phyloP scores from a whole-genome alignment of 495 filamentous ascomycete genomes.

The Trichoderma reesei region DNA sequence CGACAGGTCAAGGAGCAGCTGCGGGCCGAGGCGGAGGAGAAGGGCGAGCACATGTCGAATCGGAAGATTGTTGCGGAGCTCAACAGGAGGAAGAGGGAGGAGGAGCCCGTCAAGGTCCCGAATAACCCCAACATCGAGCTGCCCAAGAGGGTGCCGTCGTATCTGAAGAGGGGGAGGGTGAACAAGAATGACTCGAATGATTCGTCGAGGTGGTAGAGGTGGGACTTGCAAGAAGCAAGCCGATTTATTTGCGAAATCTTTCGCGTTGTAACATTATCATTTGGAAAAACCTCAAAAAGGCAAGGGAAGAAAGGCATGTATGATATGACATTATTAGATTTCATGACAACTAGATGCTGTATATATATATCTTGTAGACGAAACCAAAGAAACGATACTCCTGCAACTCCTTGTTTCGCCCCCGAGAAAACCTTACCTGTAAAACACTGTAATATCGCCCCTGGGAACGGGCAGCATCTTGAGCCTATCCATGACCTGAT shows the following conservation, averaged over 20 bases:
- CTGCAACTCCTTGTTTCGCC: background rate
- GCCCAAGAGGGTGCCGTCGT: conserved; percentile 1
- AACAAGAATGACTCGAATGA: background rate
- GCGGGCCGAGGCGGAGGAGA: conserved; percentile 9
- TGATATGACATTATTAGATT: conserved; percentile 1
- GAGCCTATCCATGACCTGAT: conserved; percentile 43
- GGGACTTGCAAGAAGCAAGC: background rate
- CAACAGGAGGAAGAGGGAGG: conserved; percentile 11
- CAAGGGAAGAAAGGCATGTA: background rate
- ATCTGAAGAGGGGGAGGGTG: background rate
- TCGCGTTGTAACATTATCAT: background rate
- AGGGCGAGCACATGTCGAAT: conserved; percentile 12
- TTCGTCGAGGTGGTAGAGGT: too few relatives aligned
- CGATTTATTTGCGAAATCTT: background rate
- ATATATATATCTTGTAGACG: background rate
- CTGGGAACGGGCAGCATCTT: conserved; percentile 30
- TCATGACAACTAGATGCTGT: background rate
- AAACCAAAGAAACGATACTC: background rate
- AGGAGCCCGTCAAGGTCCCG: background rate
- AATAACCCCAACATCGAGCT: conserved; percentile 16
- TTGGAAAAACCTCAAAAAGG: background rate
- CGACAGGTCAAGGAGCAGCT: conserved; percentile 21
- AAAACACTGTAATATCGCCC: conserved; percentile 41
- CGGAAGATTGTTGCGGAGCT: conserved; percentile 16
- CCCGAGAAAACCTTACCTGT: conserved; percentile 22